Conservation (phyloP, 352 stramenopile species). For the Hyaloperonospora arabidopsidis region DNA sequence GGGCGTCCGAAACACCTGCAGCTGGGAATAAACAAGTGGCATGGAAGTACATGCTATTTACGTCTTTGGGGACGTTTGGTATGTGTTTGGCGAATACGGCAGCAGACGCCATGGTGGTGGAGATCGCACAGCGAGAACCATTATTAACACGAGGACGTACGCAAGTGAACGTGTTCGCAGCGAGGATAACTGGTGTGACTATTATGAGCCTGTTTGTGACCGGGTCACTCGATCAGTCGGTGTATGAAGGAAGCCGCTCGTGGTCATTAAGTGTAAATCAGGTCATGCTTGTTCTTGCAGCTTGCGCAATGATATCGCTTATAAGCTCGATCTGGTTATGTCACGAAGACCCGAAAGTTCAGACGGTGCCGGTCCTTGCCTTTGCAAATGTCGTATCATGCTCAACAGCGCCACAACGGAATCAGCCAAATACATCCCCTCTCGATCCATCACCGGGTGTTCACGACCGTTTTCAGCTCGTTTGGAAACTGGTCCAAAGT, state of each 20-base stretch:
- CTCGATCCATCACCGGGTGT: constrained; percentile 16
- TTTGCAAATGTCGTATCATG: constrained; percentile 10
- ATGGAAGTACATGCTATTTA: constrained; percentile 57
- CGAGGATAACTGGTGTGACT: constrained; percentile 36
- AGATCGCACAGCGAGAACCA: constrained; percentile 59
- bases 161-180: constrained; percentile 47
- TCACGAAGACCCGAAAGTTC: constrained; percentile 32
- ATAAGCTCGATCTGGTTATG: constrained; percentile 45
- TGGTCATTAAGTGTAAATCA: constrained; percentile 27
- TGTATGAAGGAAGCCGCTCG: constrained; percentile 55
- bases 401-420: background rate
- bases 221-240: constrained; percentile 41
- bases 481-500: constrained; percentile 59
- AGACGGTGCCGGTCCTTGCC: constrained; percentile 13
- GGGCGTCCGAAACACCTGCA: constrained; percentile 2
- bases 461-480: constrained; percentile 29
- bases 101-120: constrained; percentile 73
- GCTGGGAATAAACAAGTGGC: constrained; percentile 14
- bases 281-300: constrained; percentile 33
- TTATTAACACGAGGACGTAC: constrained; percentile 42
- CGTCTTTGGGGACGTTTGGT: constrained; percentile 75
- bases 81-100: constrained; percentile 84
- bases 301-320: constrained; percentile 33
- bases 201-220: constrained; percentile 46
- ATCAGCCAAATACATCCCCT: constrained; percentile 1